A percentile compares a stretch with the other conserved stretches of the same genome.
Conservation (phyloP, 306 rosid species). For the Lathyrus sativus region DNA sequence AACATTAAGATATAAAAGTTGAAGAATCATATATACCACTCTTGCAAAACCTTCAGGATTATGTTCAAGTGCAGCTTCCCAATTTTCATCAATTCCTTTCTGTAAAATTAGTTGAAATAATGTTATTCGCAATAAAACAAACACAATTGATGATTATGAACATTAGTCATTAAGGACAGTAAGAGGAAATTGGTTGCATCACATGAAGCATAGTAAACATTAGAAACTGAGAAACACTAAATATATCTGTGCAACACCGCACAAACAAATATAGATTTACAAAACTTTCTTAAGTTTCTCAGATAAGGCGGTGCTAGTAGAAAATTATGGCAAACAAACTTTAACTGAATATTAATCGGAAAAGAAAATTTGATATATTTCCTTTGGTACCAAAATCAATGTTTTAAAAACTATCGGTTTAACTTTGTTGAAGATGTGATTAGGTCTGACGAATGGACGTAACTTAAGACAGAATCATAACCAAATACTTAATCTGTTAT, state of each 20-base stretch:
- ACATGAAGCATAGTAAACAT: not conserved
- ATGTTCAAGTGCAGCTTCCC: slow-evolving; percentile 96
- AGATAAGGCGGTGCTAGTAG: slow-evolving; percentile 13
- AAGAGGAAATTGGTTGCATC: slow-evolving; percentile 18
- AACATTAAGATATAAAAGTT: slow-evolving; percentile 8
- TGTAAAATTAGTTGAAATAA: slow-evolving; percentile 41
- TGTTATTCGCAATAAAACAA: slow-evolving; percentile 17
- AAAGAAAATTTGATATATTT: not conserved
- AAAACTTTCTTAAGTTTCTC: slow-evolving; percentile 16
- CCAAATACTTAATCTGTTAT: slow-evolving; percentile 1
- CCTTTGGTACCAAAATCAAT: slow-evolving; percentile 6
- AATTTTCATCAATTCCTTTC: slow-evolving; percentile 99
- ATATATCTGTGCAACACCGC: not conserved
- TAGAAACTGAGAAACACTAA: slow-evolving; percentile 5
- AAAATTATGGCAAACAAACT: slow-evolving; percentile 17
- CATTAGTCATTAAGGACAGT: not conserved
- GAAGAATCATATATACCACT: slow-evolving; percentile 66
- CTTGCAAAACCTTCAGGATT: slow-evolving; percentile 98
- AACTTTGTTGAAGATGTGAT: slow-evolving; percentile 12
- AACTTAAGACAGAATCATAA: not conserved
- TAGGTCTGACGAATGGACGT: not conserved
- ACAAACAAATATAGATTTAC: slow-evolving; percentile 16
- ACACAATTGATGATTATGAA: slow-evolving; percentile 9
- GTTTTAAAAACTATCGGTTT: not conserved
- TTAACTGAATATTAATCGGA: slow-evolving; percentile 1